A percentile compares a stretch with the other conserved stretches of the same genome.
phyloP scores from a whole-genome alignment of 164 flowering plant genomes.

The Macadamia integrifolia region DNA sequence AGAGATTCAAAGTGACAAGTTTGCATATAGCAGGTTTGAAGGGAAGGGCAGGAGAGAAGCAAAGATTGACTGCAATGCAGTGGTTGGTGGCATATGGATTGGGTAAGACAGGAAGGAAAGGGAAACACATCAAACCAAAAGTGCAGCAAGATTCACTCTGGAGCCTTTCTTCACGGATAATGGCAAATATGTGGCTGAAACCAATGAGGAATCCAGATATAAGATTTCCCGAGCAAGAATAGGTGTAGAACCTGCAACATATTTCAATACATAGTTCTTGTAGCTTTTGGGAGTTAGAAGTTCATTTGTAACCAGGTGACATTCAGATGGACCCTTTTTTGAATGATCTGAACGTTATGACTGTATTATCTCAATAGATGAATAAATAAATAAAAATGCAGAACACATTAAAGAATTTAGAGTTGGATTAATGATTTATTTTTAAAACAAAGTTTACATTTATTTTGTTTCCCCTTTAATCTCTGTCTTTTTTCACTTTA shows the following conservation, averaged over 20 bases:
- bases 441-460: too few species aligned
- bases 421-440: too few species aligned
- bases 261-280: too few species aligned
- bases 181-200: slow-evolving; percentile 97
- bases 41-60: slow-evolving; percentile 54
- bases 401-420: too few species aligned
- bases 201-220: slow-evolving; percentile 85
- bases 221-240: slow-evolving; percentile 41
- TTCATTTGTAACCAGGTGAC: too few species aligned
- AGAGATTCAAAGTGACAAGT: slow-evolving; percentile 55
- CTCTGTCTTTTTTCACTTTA: too few species aligned
- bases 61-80: slow-evolving; percentile 77
- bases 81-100: slow-evolving; percentile 82
- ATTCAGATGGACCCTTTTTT: too few species aligned
- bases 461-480: too few species aligned
- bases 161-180: slow-evolving; percentile 80
- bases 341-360: too few species aligned
- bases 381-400: too few species aligned
- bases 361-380: too few species aligned
- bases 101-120: slow-evolving; percentile 59
- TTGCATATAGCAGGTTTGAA: slow-evolving; percentile 74
- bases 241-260: neutral
- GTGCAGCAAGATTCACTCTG: slow-evolving; percentile 61
- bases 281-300: too few species aligned
- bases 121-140: slow-evolving; percentile 32